Percentiles rank a stretch among this genome's conserved stretches.
Evolutionary conservation across 1,139 yeast genomes (phyloP).

Genomic region (Scheffersomyces titani): DNA sequence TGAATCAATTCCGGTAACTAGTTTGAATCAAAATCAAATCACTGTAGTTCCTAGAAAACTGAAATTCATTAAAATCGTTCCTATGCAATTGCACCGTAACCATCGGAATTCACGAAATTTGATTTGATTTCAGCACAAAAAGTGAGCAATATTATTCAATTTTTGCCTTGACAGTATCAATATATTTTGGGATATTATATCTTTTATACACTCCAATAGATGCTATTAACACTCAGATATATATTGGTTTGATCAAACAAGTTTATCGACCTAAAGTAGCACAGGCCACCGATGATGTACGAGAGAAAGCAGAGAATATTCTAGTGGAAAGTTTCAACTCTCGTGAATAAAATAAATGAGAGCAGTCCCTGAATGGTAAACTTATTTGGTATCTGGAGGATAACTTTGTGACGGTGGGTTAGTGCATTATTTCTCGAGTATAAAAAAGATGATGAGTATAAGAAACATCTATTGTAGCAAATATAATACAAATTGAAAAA

Average conservation of each 20-base stretch:
- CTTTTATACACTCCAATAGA: background rate
- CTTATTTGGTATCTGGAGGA: background rate
- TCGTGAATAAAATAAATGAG: background rate
- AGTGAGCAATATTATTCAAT: too few species aligned
- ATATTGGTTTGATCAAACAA: background rate
- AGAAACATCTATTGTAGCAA: background rate
- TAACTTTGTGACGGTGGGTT: background rate
- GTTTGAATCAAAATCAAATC: too few species aligned
- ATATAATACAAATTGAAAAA: background rate
- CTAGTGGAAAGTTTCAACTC: background rate
- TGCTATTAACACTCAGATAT: background rate
- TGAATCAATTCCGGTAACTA: too few species aligned
- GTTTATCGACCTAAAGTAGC: background rate
- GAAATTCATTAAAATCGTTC: too few species aligned
- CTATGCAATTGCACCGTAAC: too few species aligned
- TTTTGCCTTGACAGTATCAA: background rate
- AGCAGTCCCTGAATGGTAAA: background rate
- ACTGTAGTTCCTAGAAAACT: too few species aligned
- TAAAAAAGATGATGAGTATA: background rate
- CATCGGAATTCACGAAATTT: too few species aligned
- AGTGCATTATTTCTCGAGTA: background rate
- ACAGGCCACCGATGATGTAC: background rate
- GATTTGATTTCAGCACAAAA: too few species aligned
- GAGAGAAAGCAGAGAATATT: background rate
- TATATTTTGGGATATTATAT: background rate